These are phyloP conservation scores for Cladobotryum protrusum DNA, from an alignment of 2,329 filamentous ascomycete genomes.

Conservation along the genomic window DNA sequence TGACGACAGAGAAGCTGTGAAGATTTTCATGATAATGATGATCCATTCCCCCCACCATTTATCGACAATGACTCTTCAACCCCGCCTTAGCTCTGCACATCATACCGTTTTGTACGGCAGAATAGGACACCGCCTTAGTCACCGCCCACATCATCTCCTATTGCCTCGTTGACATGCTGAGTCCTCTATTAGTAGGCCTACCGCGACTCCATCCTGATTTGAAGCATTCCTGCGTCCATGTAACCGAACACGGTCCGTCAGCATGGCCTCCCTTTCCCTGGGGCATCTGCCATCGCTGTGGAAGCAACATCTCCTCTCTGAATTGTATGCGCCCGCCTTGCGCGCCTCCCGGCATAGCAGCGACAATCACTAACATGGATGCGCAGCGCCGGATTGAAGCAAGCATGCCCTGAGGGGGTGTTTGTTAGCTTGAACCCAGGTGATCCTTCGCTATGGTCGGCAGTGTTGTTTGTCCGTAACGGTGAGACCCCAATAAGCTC, in stretches of 20 bases:
- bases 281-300: constrained; percentile 51
- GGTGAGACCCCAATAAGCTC: constrained; percentile 45
- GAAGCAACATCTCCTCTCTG: constrained; percentile 70
- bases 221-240: constrained; percentile 4
- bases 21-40: neutral
- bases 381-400: constrained; percentile 67
- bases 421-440: constrained; percentile 80
- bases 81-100: neutral
- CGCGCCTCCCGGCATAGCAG: constrained; percentile 2
- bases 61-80: neutral
- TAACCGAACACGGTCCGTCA: neutral
- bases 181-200: neutral
- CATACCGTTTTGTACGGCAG: constrained; percentile 12
- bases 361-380: constrained; percentile 16
- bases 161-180: neutral
- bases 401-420: constrained; percentile 77
- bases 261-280: constrained; percentile 41
- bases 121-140: constrained; percentile 16
- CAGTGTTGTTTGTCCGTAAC: constrained; percentile 85
- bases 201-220: neutral
- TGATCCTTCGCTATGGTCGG: constrained; percentile 77
- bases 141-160: constrained; percentile 8
- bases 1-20: neutral
- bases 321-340: constrained; percentile 54
- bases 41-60: neutral